Percentiles rank a stretch among this genome's conserved stretches.
These are phyloP conservation scores for Dichomitus squalens DNA, from an alignment of 1,284 basidiomycete genomes.

Conservation along the genomic window DNA sequence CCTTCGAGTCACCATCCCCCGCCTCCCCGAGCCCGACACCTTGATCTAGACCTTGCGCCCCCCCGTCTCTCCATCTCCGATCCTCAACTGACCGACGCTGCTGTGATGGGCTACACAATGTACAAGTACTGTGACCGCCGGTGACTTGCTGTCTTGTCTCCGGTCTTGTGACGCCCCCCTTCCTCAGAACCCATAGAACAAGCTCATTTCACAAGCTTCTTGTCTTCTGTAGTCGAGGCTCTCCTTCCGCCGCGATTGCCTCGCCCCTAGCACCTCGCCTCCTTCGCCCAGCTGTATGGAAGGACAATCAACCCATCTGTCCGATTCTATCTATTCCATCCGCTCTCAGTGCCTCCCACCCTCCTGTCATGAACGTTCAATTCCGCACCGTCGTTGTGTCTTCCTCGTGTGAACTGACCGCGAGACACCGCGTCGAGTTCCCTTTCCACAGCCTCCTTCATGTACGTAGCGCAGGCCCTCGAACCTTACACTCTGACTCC, in stretches of 20 bases:
- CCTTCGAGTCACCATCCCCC: conserved; percentile 17
- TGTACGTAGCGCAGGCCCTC: background rate
- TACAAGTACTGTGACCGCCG: no score
- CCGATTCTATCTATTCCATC: background rate
- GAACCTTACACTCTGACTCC: background rate
- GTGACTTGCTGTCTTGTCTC: no score
- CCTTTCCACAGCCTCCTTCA: no score
- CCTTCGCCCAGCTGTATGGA: background rate
- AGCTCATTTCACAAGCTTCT: no score
- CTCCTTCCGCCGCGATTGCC: background rate
- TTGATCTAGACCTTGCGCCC: background rate
- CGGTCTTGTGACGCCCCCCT: no score
- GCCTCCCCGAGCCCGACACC: background rate
- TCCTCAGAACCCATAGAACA: no score
- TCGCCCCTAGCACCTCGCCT: background rate
- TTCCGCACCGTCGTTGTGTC: no score
- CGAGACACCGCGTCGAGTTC: background rate
- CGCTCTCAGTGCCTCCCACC: background rate
- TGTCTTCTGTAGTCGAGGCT: no score
- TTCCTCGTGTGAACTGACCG: no score
- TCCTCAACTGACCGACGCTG: background rate
- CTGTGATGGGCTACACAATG: no score
- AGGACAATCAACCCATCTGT: background rate
- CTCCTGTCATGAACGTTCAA: background rate
- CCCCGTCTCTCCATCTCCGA: conserved; percentile 1